phyloP scores from a whole-genome alignment of 805 yeast species.

The Teunomyces pallodes region DNA sequence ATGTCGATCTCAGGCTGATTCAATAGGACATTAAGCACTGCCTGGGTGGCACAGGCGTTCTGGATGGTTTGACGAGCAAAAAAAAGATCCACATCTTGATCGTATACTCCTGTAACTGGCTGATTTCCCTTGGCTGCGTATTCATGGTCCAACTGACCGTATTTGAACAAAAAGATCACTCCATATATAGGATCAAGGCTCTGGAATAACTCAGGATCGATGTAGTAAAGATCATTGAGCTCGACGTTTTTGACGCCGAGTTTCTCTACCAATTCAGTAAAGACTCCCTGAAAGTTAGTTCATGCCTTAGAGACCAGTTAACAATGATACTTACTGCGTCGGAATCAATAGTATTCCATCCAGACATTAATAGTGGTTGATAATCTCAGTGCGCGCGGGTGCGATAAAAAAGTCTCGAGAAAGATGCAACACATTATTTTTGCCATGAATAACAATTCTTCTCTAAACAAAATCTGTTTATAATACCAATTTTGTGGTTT shows the following conservation, averaged over 20 bases:
- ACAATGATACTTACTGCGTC: constrained; percentile 46
- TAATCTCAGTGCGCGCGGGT: background rate
- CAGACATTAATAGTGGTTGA: constrained; percentile 13
- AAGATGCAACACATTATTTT: too few relatives aligned
- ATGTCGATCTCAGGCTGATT: constrained; percentile 42
- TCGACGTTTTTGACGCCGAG: constrained; percentile 53
- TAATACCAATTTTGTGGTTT: too few relatives aligned
- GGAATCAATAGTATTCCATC: constrained; percentile 66
- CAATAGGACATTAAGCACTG: constrained; percentile 56
- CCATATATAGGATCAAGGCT: constrained; percentile 50
- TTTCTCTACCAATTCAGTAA: constrained; percentile 58
- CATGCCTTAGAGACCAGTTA: background rate
- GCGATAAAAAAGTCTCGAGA: too few relatives aligned
- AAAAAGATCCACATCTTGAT: constrained; percentile 40
- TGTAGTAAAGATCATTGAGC: constrained; percentile 54
- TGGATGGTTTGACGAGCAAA: constrained; percentile 64
- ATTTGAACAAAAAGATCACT: constrained; percentile 61
- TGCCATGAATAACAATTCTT: too few relatives aligned
- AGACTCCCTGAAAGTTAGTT: constrained; percentile 44
- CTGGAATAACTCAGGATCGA: constrained; percentile 44
- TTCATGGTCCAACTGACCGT: constrained; percentile 40
- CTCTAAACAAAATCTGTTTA: too few relatives aligned
- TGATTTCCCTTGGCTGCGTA: constrained; percentile 24
- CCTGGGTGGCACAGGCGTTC: constrained; percentile 76
- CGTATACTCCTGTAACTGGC: constrained; percentile 48